Evolutionary conservation across 2,329 filamentous ascomycete genomes (phyloP).

Genomic region (Ceratocystis alfenasii): DNA sequence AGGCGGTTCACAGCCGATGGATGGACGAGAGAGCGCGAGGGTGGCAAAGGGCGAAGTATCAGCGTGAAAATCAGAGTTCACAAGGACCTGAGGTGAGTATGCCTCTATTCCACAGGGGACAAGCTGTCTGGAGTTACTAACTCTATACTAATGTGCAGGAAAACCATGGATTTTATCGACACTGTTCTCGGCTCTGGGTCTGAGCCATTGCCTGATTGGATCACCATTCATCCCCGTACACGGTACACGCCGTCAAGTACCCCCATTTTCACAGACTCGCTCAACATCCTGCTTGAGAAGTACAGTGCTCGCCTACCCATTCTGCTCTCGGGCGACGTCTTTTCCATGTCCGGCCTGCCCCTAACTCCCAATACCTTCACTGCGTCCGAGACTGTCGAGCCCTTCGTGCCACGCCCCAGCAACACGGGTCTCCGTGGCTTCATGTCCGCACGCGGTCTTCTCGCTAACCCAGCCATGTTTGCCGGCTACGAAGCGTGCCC

Average conservation of each 20-base stretch:
- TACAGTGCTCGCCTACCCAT: conserved; percentile 47
- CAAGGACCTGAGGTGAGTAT: conserved; percentile 43
- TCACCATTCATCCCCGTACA: conserved; percentile 59
- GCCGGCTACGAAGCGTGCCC: conserved; percentile 45
- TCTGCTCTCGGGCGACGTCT: conserved; percentile 58
- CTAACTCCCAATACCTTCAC: conserved; percentile 25
- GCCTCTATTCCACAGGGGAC: not conserved
- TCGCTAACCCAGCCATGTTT: conserved; percentile 57
- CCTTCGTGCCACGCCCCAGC: conserved; percentile 27
- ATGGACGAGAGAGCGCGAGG: conserved; percentile 38
- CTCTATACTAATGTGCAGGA: conserved; percentile 28
- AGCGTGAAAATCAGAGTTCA: conserved; percentile 62
- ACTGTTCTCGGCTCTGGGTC: conserved; percentile 43
- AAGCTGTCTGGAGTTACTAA: not conserved
- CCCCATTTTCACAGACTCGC: conserved; percentile 50
- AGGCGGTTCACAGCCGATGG: conserved; percentile 40
- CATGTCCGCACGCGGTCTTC: conserved; percentile 57
- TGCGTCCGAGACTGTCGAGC: conserved; percentile 25
- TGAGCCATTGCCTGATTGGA: conserved; percentile 47
- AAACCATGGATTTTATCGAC: conserved; percentile 50
- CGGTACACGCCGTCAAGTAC: conserved; percentile 47
- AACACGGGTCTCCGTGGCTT: conserved; percentile 47
- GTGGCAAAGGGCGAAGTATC: conserved; percentile 42
- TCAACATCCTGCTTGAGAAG: conserved; percentile 42
- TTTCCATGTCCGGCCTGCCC: conserved; percentile 42